phyloP scores from a whole-genome alignment of 805 yeast species.

The Sungouiozyma ichnusensis region DNA sequence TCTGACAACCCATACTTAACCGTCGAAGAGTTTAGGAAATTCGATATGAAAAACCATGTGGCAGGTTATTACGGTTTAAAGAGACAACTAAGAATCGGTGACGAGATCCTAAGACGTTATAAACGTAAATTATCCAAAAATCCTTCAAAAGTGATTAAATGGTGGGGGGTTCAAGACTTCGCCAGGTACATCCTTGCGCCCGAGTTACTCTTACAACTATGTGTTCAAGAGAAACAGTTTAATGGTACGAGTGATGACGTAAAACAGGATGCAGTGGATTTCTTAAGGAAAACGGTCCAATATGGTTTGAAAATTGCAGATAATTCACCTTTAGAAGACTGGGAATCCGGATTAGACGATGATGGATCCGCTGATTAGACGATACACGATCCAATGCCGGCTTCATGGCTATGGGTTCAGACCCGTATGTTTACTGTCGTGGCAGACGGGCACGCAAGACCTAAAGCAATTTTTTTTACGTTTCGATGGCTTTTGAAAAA shows the following conservation, averaged over 20 bases:
- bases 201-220: conserved; percentile 44
- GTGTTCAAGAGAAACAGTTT: conserved; percentile 36
- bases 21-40: conserved; percentile 34
- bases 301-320: background rate
- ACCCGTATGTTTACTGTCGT: background rate
- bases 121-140: conserved; percentile 23
- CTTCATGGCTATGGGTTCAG: too few relatives aligned
- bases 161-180: conserved; percentile 53
- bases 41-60: conserved; percentile 36
- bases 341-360: background rate
- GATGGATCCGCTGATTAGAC: too few relatives aligned
- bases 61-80: conserved; percentile 56
- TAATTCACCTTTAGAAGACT: background rate
- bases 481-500: background rate
- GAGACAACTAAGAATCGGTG: conserved; percentile 44
- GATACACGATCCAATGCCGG: too few relatives aligned
- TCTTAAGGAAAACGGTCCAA: background rate
- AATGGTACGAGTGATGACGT: conserved; percentile 1
- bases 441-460: background rate
- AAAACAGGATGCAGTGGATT: background rate
- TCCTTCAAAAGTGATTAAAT: conserved; percentile 38
- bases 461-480: background rate
- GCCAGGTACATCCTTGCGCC: conserved; percentile 51
- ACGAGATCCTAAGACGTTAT: conserved; percentile 30
- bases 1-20: conserved; percentile 39